Percentiles rank a stretch among this genome's conserved stretches.
phyloP scores from a whole-genome alignment of 257 asterid genomes.

The Haberlea rhodopensis region DNA sequence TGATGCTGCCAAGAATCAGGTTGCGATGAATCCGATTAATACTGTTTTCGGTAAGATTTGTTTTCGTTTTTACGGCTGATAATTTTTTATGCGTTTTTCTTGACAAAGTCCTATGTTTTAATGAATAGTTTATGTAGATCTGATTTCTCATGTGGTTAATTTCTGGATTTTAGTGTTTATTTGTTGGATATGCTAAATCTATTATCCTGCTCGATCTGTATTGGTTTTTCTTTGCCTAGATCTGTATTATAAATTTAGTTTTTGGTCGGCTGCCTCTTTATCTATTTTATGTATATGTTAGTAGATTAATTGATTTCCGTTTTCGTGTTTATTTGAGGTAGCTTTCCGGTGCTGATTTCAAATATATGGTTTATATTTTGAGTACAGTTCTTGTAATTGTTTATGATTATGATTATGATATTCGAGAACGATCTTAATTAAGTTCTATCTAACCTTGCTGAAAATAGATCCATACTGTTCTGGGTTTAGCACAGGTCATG shows the following conservation, averaged over 20 bases:
- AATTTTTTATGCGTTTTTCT: too few relatives aligned
- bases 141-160: background rate
- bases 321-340: too few relatives aligned
- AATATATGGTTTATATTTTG: too few relatives aligned
- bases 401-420: too few relatives aligned
- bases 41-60: constrained; percentile 46
- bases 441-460: background rate
- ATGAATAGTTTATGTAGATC: background rate
- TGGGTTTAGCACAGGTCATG: background rate
- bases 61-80: background rate
- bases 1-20: constrained; percentile 58
- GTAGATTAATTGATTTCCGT: background rate
- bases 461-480: background rate
- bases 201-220: background rate
- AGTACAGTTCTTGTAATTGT: background rate
- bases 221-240: background rate
- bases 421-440: background rate
- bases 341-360: background rate
- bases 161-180: background rate
- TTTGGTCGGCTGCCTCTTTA: background rate
- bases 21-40: constrained; percentile 52
- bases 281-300: background rate
- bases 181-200: background rate
- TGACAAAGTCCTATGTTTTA: too few relatives aligned
- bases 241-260: background rate